Base-by-base conservation (phyloP, 2,329 filamentous ascomycete genomes). In the Chrysosphaeria jannelii region DNA sequence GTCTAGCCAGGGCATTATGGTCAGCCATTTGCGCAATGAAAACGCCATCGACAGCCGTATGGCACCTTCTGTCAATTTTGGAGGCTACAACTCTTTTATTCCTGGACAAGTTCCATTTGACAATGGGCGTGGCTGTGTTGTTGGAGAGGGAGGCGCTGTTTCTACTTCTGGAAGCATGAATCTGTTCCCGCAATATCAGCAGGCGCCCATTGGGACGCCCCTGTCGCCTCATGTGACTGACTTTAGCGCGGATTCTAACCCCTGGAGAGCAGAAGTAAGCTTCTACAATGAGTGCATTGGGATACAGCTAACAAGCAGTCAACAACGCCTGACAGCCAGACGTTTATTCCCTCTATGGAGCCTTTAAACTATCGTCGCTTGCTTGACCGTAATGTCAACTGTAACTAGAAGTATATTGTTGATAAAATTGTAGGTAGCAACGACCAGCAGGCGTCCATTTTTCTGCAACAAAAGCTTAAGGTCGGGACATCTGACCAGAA, bases 361-460 rank as follows among this genome's bases (percentile, higher is more conserved):
- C 85, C 81, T 8, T 58, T 93, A 36, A 93, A 97, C 45, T 97
- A 93, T 39, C 78, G 85, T 29, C 78, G 79, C 26, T 58, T 97
- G 19, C 62, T 93, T 22, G 85, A 97, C 39, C 78, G 79, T 38
- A 90, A 81, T 40, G 76, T 89, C 44, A 89, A 74, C 38, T 93
- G 81, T 48, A 88, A 97, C 49, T 97, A 81, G 85, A 89, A 85
- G 48, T 91, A 90, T 42, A 91, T 97, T 35, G 85, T 97, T 26
- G 81, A 97, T 50, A 93, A 93, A 53, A 97, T 97, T 40, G 79
- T 97, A 33, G 88, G 76, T 59, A 91, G 79, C 50, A 93, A 97
- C 43, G 85, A 97, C 39, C 85, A 97, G 45, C 85, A 97, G 45
- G 85, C 88, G 7, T 97, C 85, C 3, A 93, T 97, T 37, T 97